Conservation (phyloP, 2,329 filamentous ascomycete species). For the Cordyceps militaris region DNA sequence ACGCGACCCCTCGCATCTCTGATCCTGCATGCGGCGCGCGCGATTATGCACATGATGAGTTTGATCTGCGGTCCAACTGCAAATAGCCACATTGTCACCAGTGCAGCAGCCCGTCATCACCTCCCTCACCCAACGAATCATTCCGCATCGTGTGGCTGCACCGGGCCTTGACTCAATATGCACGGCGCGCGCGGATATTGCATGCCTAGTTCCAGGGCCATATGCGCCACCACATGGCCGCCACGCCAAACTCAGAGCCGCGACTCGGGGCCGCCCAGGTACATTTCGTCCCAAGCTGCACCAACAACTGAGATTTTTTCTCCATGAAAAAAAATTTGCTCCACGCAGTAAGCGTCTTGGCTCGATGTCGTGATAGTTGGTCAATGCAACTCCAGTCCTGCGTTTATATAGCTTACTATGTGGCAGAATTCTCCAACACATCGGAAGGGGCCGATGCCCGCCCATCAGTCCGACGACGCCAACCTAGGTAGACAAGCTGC, state of each 20-base stretch:
- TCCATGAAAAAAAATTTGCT: neutral
- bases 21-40: constrained; percentile 4
- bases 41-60: neutral
- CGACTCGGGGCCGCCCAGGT: neutral
- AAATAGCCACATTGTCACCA: too few relatives aligned
- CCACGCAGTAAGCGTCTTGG: neutral
- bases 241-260: neutral
- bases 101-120: too few relatives aligned
- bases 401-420: too few relatives aligned
- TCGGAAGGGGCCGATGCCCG: neutral
- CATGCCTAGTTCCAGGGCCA: neutral
- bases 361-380: neutral
- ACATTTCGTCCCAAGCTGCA: neutral
- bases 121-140: neutral
- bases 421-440: neutral
- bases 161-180: neutral
- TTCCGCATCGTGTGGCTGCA: neutral
- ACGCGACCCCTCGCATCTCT: constrained; percentile 5
- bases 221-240: neutral
- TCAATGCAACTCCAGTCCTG: too few relatives aligned
- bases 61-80: neutral
- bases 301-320: neutral
- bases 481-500: neutral
- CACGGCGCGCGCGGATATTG: too few relatives aligned
- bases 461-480: neutral